A percentile compares a stretch with the other conserved stretches of the same genome.
Conservation (phyloP, 257 asterid genomes). For the Solanum medicagineum region DNA sequence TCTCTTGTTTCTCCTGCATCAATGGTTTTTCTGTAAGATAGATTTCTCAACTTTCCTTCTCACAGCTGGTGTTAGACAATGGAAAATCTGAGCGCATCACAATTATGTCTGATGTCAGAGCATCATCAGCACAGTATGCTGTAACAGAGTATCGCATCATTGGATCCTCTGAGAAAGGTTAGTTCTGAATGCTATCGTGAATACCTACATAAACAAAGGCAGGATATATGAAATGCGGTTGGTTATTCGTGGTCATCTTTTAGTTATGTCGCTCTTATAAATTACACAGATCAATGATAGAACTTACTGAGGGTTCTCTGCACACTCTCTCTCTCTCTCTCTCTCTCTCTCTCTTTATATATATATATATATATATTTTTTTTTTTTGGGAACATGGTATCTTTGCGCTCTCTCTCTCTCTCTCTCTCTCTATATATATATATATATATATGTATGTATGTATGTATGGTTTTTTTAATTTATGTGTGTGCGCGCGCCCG, state of each 20-base stretch:
- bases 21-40: neutral
- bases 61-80: slow-evolving; percentile 62
- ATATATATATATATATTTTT: too few species aligned
- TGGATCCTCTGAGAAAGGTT: slow-evolving; percentile 49
- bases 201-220: neutral
- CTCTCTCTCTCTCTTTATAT: too few species aligned
- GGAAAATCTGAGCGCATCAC: slow-evolving; percentile 85
- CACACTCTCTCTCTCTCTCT: neutral
- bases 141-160: slow-evolving; percentile 70
- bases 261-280: neutral
- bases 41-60: neutral
- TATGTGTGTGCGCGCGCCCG: too few species aligned
- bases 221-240: neutral
- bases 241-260: neutral
- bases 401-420: neutral
- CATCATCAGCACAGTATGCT: slow-evolving; percentile 58
- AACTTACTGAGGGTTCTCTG: neutral
- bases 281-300: neutral
- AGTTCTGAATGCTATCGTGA: slow-evolving; percentile 8
- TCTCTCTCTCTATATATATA: neutral
- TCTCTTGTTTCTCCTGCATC: neutral
- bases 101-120: slow-evolving; percentile 32
- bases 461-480: too few species aligned
- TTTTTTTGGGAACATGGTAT: too few species aligned
- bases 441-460: too few species aligned